Base-by-base conservation (phyloP, 2,329 filamentous ascomycete species). In the Fusarium mundagurra region DNA sequence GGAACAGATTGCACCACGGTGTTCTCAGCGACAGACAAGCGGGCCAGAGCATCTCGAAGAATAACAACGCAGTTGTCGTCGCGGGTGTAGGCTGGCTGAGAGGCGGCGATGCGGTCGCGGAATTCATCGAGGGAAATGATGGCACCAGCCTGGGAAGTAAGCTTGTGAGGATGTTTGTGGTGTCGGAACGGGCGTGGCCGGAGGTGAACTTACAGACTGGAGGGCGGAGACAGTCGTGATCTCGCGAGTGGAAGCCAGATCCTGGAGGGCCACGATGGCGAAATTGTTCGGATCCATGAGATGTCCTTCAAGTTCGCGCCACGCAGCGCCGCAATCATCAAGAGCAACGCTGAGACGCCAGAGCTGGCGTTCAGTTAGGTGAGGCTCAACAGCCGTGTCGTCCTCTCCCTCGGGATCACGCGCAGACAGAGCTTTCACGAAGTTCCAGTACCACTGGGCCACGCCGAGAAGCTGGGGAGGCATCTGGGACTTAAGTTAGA, bases 251-350 rank as follows among this genome's bases (percentile, higher is more conserved):
- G 34, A 17, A 7, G 10, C 16, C 20, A 18, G 11, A 2, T 29
- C 45, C 14, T 29, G 45, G 16, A 44, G 3, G 5, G 16, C 4
- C 4, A 44, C 0, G 3, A 5, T 12, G 1, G 10, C 5, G 16
- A 12, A 5, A 6, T 44, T 44, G 43, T 27, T 9, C 7, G n/a
- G 16, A 5, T 45, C 8, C 24, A 8, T 24, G 16, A 44, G n/a
- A 5, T 18, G 16, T 8, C 3, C 1, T 8, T 24, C n/a, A 1
- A 48, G 11, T 14, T 22, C 12, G 14, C 44, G 24, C 44, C 44
- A 47, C 3, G 44, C 18, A 22, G 4, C 4, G 0, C n/a, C 16
- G 4, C 43, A 44, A 5, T 1, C 6, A 0, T 12, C 5, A 4
- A 44, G n/a, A 12, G 16, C n/a, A 2, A 14, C 0, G n/a, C 0